phyloP scores from a whole-genome alignment of 2,329 filamentous ascomycete species.

The Aureobasidium sp. region DNA sequence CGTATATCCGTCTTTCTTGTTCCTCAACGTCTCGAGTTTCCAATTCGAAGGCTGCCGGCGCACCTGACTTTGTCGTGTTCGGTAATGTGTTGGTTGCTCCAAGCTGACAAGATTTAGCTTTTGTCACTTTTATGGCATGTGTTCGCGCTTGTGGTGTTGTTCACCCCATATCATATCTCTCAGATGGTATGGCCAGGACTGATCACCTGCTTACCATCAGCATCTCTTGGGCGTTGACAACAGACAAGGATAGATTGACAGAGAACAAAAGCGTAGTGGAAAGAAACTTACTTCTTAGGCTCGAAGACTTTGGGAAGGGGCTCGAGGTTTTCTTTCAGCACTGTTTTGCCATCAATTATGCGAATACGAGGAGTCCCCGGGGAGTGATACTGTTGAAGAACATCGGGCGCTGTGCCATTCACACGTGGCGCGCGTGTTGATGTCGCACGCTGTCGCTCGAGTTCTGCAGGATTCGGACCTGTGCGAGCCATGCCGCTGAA shows the following conservation, averaged over 20 bases:
- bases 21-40: background rate
- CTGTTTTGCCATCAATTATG: constrained; percentile 18
- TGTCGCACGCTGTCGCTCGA: constrained; percentile 2
- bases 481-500: constrained; percentile 3
- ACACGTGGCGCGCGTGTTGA: background rate
- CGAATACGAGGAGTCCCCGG: constrained; percentile 17
- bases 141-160: background rate
- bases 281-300: constrained; percentile 1
- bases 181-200: background rate
- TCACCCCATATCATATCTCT: background rate
- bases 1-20: background rate
- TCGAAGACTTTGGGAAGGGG: constrained; percentile 5
- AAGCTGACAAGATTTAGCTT: background rate
- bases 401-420: background rate
- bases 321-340: constrained; percentile 18
- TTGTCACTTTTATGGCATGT: background rate
- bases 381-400: constrained; percentile 5
- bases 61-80: background rate
- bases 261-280: background rate
- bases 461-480: background rate
- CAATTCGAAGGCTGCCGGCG: background rate
- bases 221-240: background rate
- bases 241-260: constrained; percentile 11
- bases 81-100: background rate
- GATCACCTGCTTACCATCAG: constrained; percentile 9